These are phyloP conservation scores for Aspergillus costaricaensis DNA, from an alignment of 2,329 filamentous ascomycete genomes.

Conservation along the genomic window DNA sequence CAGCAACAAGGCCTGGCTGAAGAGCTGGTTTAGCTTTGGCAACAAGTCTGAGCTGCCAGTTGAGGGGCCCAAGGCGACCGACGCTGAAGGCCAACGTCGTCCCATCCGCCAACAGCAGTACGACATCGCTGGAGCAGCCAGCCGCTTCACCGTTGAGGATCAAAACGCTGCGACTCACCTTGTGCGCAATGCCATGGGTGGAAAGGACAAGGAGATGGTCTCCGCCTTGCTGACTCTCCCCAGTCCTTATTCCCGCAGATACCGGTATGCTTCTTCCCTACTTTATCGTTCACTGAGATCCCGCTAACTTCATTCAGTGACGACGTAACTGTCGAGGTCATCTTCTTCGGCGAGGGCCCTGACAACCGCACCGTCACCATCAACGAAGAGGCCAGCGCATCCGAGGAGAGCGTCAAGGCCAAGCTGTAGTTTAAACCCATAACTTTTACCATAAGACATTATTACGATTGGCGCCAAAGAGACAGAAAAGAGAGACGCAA, in stretches of 20 bases:
- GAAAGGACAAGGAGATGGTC: slow-evolving; percentile 89
- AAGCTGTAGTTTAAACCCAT: slow-evolving; percentile 45
- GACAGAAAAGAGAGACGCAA: neutral
- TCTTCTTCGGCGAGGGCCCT: slow-evolving; percentile 87
- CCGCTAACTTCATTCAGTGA: slow-evolving; percentile 60
- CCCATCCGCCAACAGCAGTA: slow-evolving; percentile 91
- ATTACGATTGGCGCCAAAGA: neutral
- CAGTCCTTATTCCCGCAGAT: slow-evolving; percentile 85
- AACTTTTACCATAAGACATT: neutral
- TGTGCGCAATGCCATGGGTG: slow-evolving; percentile 90
- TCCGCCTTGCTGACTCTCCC: slow-evolving; percentile 89
- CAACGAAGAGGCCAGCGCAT: slow-evolving; percentile 82
- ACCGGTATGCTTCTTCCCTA: slow-evolving; percentile 63
- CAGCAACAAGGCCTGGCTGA: slow-evolving; percentile 63
- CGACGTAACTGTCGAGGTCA: slow-evolving; percentile 94
- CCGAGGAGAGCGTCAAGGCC: slow-evolving; percentile 49
- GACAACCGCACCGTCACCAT: slow-evolving; percentile 76
- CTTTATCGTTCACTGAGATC: neutral
- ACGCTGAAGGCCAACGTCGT: slow-evolving; percentile 68
- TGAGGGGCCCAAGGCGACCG: slow-evolving; percentile 59
- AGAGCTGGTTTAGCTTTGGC: slow-evolving; percentile 65
- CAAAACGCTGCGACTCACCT: slow-evolving; percentile 96
- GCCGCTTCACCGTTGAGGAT: slow-evolving; percentile 90
- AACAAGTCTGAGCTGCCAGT: slow-evolving; percentile 67
- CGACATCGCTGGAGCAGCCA: slow-evolving; percentile 69